A percentile compares a stretch with the other conserved stretches of the same genome.
phyloP scores from a whole-genome alignment of 2,329 filamentous ascomycete genomes.

The Aspergillus flavus region DNA sequence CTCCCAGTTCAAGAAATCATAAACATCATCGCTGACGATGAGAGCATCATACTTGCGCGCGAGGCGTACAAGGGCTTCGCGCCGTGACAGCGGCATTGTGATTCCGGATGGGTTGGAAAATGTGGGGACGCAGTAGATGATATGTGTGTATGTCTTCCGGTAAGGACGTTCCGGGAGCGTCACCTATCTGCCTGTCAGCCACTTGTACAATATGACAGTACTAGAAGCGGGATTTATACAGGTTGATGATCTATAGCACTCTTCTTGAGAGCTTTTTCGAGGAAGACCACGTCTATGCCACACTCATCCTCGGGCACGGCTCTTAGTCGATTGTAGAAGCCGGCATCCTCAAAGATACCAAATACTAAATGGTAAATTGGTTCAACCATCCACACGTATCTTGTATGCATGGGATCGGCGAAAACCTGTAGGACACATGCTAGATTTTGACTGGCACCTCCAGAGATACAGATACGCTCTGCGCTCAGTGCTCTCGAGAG shows the following conservation, averaged over 20 bases:
- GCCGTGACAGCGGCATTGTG: slow-evolving; percentile 71
- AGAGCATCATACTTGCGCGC: slow-evolving; percentile 79
- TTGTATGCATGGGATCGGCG: slow-evolving; percentile 74
- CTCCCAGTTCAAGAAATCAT: slow-evolving; percentile 85
- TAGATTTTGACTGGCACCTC: slow-evolving; percentile 80
- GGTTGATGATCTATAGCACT: not conserved
- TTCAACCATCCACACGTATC: slow-evolving; percentile 75
- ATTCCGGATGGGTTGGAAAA: slow-evolving; percentile 86
- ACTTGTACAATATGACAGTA: slow-evolving; percentile 15
- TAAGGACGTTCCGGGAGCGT: slow-evolving; percentile 51
- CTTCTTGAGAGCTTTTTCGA: slow-evolving; percentile 49
- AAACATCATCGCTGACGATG: slow-evolving; percentile 85
- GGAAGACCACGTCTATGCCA: slow-evolving; percentile 69
- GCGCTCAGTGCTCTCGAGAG: slow-evolving; percentile 45
- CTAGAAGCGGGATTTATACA: not conserved
- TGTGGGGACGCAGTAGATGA: slow-evolving; percentile 86
- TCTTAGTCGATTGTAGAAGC: slow-evolving; percentile 67
- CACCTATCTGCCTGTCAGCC: not conserved
- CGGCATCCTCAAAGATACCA: slow-evolving; percentile 77
- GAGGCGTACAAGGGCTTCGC: slow-evolving; percentile 69
- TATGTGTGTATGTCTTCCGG: slow-evolving; percentile 78
- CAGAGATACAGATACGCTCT: slow-evolving; percentile 74
- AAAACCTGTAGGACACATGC: slow-evolving; percentile 77
- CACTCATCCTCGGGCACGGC: slow-evolving; percentile 75
- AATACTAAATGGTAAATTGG: slow-evolving; percentile 85